Evolutionary conservation across 768 basidiomycete species (phyloP).

Genomic region (Tricholoma matsutake): DNA sequence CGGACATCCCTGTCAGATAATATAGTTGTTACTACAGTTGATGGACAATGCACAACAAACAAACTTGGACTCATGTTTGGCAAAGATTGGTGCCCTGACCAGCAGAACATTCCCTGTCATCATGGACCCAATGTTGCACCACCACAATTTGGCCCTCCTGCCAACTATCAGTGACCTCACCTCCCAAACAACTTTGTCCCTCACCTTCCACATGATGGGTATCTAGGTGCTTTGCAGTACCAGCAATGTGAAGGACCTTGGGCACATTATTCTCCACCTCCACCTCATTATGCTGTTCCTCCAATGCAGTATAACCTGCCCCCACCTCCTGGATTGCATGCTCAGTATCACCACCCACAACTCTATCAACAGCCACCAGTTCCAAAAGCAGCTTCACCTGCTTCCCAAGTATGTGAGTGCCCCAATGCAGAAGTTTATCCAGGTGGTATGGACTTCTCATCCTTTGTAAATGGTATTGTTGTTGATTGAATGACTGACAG

Average conservation of each 20-base stretch:
- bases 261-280: background rate
- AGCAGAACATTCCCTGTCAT: background rate
- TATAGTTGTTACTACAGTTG: too few species aligned
- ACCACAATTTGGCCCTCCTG: too few species aligned
- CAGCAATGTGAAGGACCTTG: background rate
- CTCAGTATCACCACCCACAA: background rate
- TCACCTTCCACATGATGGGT: background rate
- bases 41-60: too few species aligned
- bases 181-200: too few species aligned
- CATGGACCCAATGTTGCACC: background rate
- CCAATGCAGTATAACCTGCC: background rate
- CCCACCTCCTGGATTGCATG: background rate
- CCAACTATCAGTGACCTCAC: too few species aligned
- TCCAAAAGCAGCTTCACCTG: background rate
- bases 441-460: background rate
- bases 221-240: background rate
- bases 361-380: background rate
- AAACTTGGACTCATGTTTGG: background rate
- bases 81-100: background rate
- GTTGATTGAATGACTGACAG: background rate
- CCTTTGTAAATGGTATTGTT: background rate
- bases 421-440: background rate
- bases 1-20: too few species aligned
- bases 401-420: background rate
- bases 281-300: background rate